A percentile compares a stretch with the other conserved stretches of the same genome.
Evolutionary conservation across 2,329 filamentous ascomycete genomes (phyloP).

Genomic region (Botrytis galanthina): DNA sequence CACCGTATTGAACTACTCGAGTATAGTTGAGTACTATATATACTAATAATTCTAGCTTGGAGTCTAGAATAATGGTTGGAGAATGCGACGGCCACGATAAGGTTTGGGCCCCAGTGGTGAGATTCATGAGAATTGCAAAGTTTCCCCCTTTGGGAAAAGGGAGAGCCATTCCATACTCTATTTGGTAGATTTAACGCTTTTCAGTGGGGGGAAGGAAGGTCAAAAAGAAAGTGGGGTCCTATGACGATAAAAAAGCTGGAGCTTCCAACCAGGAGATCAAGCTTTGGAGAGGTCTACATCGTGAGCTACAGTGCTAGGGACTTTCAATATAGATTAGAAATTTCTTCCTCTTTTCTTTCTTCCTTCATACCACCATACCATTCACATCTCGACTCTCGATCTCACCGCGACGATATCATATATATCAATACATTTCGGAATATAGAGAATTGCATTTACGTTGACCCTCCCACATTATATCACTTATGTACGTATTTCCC

Average conservation of each 20-base stretch:
- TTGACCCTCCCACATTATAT: not conserved
- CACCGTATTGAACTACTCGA: not conserved
- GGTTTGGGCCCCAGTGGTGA: not conserved
- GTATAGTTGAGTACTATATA: not conserved
- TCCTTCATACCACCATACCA: not conserved
- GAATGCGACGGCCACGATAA: not conserved
- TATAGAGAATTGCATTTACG: not conserved
- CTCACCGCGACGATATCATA: not conserved
- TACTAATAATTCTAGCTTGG: not conserved
- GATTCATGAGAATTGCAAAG: not conserved
- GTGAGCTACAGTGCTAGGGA: not conserved
- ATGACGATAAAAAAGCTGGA: conserved; percentile 20
- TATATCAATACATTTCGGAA: not conserved
- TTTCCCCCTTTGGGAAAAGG: not conserved
- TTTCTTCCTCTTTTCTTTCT: not conserved
- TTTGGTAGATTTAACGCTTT: not conserved
- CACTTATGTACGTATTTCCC: conserved; percentile 6
- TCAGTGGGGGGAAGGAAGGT: not conserved
- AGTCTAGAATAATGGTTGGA: not conserved
- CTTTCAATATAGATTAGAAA: not conserved
- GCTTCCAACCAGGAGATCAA: conserved; percentile 12
- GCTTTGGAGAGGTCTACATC: not conserved
- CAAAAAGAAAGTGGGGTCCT: not conserved
- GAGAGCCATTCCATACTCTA: not conserved
- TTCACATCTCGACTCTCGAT: not conserved